Base-by-base conservation (phyloP, 192 early-diverging fungal species). In the Coemansia furcata region DNA sequence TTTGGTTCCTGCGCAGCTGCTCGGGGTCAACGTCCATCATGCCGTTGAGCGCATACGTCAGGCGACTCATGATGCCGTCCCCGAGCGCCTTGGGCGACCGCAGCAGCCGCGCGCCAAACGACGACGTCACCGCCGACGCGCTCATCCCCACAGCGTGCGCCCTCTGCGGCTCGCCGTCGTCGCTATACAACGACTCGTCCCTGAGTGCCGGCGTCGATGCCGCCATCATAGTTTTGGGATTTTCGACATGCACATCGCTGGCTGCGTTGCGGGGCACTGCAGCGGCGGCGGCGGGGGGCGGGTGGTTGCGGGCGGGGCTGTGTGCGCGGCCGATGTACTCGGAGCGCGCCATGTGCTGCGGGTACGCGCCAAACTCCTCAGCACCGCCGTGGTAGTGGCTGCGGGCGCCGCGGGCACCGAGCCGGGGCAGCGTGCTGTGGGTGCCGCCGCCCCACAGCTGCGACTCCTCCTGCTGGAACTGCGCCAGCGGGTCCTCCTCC, bases 1-100 rank as follows among this genome's bases (percentile, higher is more conserved):
- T 95, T 61, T 90, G 91, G 74, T 91, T 92, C 52, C 94, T 89
- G 10, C 95, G 87, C 39, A 94, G 92, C 23, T 89, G 86, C 40
- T 93, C 93, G 1, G 95, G 95, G 75, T 99, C 96, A 6, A 95
- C 94, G 75, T 98, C 96, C 80, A 98, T 95, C 66, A 98, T 88
- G 1, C 94, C 93, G 72, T 97, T 94, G 21, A 99, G 69, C 37
- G 90, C 95, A 39, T 81, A 85, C 4, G 72, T 78, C 65, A 82
- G 59, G 7, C 80, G 67, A 62, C 74, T 80, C 78, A 84, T 80
- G 37, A 84, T 75, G 17, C 78, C 72, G 64, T 79, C 78, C n/a
- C 85, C 74, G 3, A 80, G 62, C 0, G 50, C 69, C 64, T 74
- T 77, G 43, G 76, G 74, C 33, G 76, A 73, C 63, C 69, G 63